Percentiles rank a stretch among this genome's conserved stretches.
These are phyloP conservation scores for Blastocystis sp. DNA, from an alignment of 352 stramenopile genomes.

Conservation along the genomic window DNA sequence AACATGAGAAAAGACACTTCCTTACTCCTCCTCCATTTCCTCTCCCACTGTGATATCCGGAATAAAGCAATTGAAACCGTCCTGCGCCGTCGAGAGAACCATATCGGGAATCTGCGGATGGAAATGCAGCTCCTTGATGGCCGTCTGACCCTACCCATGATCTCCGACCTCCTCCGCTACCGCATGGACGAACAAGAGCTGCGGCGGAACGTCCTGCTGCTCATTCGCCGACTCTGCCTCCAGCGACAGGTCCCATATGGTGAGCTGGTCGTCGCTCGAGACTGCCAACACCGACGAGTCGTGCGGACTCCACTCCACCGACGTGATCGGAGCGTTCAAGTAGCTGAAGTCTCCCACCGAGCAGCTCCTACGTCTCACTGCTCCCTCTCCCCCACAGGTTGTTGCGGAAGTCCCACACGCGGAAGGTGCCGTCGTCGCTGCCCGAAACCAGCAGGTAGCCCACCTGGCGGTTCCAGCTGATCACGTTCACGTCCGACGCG, in stretches of 20 bases:
- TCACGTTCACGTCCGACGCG: constrained; percentile 93
- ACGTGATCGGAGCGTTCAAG: constrained; percentile 82
- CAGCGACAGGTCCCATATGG: constrained; percentile 96
- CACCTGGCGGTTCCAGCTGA: constrained; percentile 90
- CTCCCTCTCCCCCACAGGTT: neutral
- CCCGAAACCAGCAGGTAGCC: constrained; percentile 88
- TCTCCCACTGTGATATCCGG: constrained; percentile 65
- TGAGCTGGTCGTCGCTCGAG: constrained; percentile 78
- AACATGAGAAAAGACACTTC: constrained; percentile 30
- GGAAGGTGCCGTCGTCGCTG: constrained; percentile 85
- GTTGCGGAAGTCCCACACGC: constrained; percentile 61
- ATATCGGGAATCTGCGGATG: constrained; percentile 92
- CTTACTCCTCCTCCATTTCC: constrained; percentile 57
- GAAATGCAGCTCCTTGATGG: constrained; percentile 98
- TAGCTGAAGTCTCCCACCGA: constrained; percentile 57
- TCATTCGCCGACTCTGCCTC: constrained; percentile 82
- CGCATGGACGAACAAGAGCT: constrained; percentile 94
- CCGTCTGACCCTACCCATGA: constrained; percentile 77
- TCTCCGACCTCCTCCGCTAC: neutral
- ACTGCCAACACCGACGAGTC: constrained; percentile 93
- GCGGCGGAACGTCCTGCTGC: constrained; percentile 77
- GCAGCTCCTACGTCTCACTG: neutral
- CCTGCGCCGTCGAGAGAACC: constrained; percentile 84
- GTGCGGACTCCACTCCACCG: constrained; percentile 94
- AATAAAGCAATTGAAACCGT: constrained; percentile 95